A percentile compares a stretch with the other conserved stretches of the same genome.
Evolutionary conservation across 441 rosid genomes (phyloP).

Genomic region (Erodium texanum): DNA sequence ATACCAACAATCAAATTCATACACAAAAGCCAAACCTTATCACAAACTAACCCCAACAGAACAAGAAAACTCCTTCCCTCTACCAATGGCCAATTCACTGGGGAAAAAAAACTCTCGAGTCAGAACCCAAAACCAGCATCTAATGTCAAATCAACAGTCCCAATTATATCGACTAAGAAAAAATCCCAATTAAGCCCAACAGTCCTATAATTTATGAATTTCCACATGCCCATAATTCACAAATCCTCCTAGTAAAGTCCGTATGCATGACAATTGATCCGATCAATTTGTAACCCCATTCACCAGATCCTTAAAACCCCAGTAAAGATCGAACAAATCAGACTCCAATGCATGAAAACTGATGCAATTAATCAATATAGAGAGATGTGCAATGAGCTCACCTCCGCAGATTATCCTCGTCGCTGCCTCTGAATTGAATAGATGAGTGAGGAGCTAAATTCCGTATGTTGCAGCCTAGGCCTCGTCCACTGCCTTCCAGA

Average conservation of each 20-base stretch:
- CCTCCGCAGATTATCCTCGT: neutral
- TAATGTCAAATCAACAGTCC: neutral
- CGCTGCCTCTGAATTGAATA: neutral
- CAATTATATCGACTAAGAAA: too few relatives aligned
- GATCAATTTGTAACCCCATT: neutral
- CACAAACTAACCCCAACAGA: neutral
- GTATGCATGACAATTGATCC: neutral
- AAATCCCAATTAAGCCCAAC: neutral
- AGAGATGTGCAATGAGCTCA: neutral
- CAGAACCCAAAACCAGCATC: neutral
- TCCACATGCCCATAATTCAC: neutral
- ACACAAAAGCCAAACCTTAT: neutral
- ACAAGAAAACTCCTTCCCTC: neutral
- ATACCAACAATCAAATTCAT: neutral
- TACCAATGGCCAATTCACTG: too few relatives aligned
- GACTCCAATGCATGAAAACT: neutral
- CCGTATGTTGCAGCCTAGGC: too few relatives aligned
- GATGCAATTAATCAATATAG: neutral
- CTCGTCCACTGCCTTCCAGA: neutral
- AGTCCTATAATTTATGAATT: neutral
- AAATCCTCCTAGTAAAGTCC: neutral
- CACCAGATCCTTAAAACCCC: neutral
- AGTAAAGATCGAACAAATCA: neutral
- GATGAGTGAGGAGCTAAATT: neutral
- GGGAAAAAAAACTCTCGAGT: neutral